Conservation (phyloP, 768 basidiomycete species). For the Tremella fuciformis region DNA sequence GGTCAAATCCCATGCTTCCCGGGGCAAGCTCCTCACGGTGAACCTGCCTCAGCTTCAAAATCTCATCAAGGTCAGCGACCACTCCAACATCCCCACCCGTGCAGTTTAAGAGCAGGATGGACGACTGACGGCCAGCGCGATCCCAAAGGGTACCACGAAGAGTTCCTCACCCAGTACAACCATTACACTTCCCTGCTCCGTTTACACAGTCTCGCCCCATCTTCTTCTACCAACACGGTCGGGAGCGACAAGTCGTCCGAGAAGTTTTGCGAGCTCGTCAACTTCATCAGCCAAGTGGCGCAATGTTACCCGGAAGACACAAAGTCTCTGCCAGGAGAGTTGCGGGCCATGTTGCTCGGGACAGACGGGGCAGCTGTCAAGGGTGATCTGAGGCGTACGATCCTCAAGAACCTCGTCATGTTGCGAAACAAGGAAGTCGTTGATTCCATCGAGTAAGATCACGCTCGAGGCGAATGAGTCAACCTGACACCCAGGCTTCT, state of each 20-base stretch:
- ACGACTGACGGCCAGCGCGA: slow-evolving; percentile 58
- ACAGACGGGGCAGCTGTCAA: slow-evolving; percentile 31
- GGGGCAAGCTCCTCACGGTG: slow-evolving; percentile 74
- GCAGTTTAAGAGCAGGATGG: not conserved
- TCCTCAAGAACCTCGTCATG: slow-evolving; percentile 89
- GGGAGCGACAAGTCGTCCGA: slow-evolving; percentile 65
- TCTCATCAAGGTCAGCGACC: slow-evolving; percentile 66
- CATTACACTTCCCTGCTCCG: slow-evolving; percentile 84
- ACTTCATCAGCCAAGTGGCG: slow-evolving; percentile 91
- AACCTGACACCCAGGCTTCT: slow-evolving; percentile 62
- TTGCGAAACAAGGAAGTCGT: slow-evolving; percentile 90
- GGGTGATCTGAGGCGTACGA: slow-evolving; percentile 64
- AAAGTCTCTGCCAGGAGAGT: slow-evolving; percentile 73
- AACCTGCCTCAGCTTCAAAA: slow-evolving; percentile 96
- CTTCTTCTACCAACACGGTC: slow-evolving; percentile 16
- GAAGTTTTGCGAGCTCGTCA: slow-evolving; percentile 79
- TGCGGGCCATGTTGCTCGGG: slow-evolving; percentile 74
- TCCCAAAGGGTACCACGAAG: slow-evolving; percentile 82
- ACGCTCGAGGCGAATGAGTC: not conserved
- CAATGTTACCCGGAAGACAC: slow-evolving; percentile 92
- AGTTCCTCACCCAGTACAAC: slow-evolving; percentile 94
- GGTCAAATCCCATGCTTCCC: slow-evolving; percentile 36
- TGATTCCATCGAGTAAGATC: slow-evolving; percentile 79
- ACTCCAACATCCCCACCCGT: not conserved
- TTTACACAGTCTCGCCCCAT: slow-evolving; percentile 74